Evolutionary conservation across 2,329 filamentous ascomycete species (phyloP).

Genomic region (Rutstroemia sydowiana): DNA sequence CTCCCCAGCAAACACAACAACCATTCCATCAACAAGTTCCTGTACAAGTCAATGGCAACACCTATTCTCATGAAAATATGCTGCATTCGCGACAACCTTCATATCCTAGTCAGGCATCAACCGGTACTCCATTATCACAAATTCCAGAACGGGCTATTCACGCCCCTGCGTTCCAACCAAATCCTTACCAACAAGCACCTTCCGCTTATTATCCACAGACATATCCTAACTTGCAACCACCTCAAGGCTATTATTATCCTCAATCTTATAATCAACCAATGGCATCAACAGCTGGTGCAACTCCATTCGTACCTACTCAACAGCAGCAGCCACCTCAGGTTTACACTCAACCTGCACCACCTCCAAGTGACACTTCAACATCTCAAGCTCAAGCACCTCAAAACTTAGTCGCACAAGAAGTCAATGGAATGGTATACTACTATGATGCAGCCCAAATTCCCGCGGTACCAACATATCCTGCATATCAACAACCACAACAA

Average conservation of each 20-base stretch:
- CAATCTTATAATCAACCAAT: constrained; percentile 40
- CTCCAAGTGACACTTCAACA: constrained; percentile 9
- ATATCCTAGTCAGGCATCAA: constrained; percentile 62
- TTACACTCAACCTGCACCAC: constrained; percentile 20
- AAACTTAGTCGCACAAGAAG: constrained; percentile 70
- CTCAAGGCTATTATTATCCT: constrained; percentile 64
- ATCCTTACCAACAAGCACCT: constrained; percentile 49
- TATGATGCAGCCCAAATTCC: constrained; percentile 72
- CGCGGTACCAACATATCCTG: constrained; percentile 32
- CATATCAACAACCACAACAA: constrained; percentile 42
- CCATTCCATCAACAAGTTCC: constrained; percentile 96
- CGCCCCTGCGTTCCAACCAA: constrained; percentile 81
- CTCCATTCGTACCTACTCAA: constrained; percentile 25
- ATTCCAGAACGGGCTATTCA: constrained; percentile 91
- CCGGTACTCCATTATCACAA: constrained; percentile 77
- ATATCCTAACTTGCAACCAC: constrained; percentile 50
- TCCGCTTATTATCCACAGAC: constrained; percentile 45
- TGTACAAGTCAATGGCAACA: constrained; percentile 56
- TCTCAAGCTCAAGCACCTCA: constrained; percentile 38
- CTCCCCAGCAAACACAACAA: constrained; percentile 63
- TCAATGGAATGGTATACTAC: constrained; percentile 95
- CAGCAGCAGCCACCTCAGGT: constrained; percentile 26
- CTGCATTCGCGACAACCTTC: constrained; percentile 59
- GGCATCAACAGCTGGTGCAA: constrained; percentile 32
- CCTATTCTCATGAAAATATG: constrained; percentile 44